Percentiles rank a stretch among this genome's conserved stretches.
phyloP scores from a whole-genome alignment of 176 grass and related monocot genomes.

The Zizania latifolia region DNA sequence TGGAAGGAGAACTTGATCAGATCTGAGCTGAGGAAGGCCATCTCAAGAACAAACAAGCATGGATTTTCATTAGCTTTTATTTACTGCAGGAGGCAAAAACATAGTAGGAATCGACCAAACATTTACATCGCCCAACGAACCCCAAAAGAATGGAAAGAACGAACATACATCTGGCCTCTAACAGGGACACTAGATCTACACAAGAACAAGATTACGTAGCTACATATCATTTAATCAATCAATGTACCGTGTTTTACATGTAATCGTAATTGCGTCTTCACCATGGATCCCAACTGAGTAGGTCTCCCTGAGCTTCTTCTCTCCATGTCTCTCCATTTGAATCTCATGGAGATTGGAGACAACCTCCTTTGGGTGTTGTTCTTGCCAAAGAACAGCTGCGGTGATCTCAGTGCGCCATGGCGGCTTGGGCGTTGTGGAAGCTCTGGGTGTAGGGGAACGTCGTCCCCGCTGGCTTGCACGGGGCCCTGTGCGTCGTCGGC shows the following conservation, averaged over 20 bases:
- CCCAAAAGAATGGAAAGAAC: conserved; percentile 50
- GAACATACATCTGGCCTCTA: conserved; percentile 15
- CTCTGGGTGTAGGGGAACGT: conserved; percentile 48
- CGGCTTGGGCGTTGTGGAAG: conserved; percentile 41
- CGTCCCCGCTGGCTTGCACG: conserved; percentile 38
- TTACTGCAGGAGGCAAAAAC: conserved; percentile 39
- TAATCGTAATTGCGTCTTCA: background rate
- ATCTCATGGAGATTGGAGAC: background rate
- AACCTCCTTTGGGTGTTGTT: background rate
- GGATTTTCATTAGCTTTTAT: conserved; percentile 41
- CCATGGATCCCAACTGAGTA: conserved; percentile 2
- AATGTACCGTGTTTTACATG: background rate
- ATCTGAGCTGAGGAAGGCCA: conserved; percentile 13
- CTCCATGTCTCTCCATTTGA: no score
- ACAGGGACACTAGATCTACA: conserved; percentile 37
- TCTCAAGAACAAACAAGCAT: conserved; percentile 11
- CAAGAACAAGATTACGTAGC: background rate
- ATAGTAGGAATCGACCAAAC: conserved; percentile 34
- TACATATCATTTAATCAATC: background rate
- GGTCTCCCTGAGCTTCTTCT: background rate
- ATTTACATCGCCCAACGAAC: conserved; percentile 43
- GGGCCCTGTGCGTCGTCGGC: conserved; percentile 34
- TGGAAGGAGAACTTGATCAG: background rate
- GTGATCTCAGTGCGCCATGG: conserved; percentile 17
- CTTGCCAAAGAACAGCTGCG: background rate